Evolutionary conservation across 306 rosid species (phyloP).

Genomic region (Lablab purpureus): DNA sequence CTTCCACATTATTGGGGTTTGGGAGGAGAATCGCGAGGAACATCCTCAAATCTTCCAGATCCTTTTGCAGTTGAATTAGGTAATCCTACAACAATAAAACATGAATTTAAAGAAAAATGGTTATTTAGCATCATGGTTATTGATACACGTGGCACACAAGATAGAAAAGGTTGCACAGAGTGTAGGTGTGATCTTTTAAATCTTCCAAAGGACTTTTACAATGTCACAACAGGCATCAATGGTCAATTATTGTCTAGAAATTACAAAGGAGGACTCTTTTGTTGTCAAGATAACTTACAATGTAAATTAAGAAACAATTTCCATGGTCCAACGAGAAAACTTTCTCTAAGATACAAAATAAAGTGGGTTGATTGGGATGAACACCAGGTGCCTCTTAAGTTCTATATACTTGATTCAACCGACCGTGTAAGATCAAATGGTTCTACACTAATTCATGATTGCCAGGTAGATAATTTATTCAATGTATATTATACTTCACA

Average conservation of each 20-base stretch:
- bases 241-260: not conserved
- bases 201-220: not conserved
- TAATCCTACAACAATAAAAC: not conserved
- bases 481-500: too few relatives aligned
- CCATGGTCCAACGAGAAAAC: not conserved
- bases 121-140: not conserved
- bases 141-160: not conserved
- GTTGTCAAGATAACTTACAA: not conserved
- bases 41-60: not conserved
- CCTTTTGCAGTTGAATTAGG: not conserved
- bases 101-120: not conserved
- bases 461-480: not conserved
- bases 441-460: not conserved
- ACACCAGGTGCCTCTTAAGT: slow-evolving; percentile 8
- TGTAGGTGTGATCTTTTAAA: not conserved
- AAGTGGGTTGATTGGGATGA: slow-evolving; percentile 28
- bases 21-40: not conserved
- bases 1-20: slow-evolving; percentile 2
- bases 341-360: slow-evolving; percentile 26
- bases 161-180: not conserved
- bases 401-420: slow-evolving; percentile 16
- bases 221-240: not conserved
- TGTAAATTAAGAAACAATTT: slow-evolving; percentile 21
- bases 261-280: slow-evolving; percentile 18
- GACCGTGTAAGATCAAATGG: not conserved